Percentiles rank a stretch among this genome's conserved stretches.
Evolutionary conservation across 306 rosid genomes (phyloP).

Genomic region (Lathyrus aphaca): DNA sequence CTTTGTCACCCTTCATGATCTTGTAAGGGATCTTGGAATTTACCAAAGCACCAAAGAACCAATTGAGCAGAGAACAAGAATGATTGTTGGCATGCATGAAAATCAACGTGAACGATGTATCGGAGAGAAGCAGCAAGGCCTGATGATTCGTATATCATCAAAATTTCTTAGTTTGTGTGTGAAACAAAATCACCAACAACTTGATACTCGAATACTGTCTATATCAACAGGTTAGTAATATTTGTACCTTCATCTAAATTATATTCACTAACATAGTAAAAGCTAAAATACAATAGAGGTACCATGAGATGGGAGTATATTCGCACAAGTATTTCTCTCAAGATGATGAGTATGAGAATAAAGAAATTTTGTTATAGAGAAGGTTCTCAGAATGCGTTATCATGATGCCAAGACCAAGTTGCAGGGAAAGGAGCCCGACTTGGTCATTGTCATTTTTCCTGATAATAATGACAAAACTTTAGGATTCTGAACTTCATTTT

Average conservation of each 20-base stretch:
- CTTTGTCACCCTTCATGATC: slow-evolving; percentile 54
- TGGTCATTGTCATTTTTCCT: no score
- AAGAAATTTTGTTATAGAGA: no score
- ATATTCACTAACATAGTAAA: not conserved
- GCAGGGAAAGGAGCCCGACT: no score
- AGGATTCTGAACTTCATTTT: no score
- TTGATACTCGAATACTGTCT: slow-evolving; percentile 49
- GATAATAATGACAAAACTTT: no score
- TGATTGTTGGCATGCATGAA: slow-evolving; percentile 43
- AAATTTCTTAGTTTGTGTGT: slow-evolving; percentile 38
- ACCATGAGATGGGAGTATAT: no score
- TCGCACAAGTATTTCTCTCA: no score
- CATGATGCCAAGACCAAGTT: no score
- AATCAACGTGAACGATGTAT: slow-evolving; percentile 39
- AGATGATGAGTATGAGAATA: no score
- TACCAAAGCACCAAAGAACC: slow-evolving; percentile 41
- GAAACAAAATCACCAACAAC: slow-evolving; percentile 32
- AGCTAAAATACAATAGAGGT: no score
- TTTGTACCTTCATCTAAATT: not conserved
- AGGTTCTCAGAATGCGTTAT: no score
- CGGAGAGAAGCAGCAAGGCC: slow-evolving; percentile 28
- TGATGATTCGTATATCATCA: slow-evolving; percentile 39
- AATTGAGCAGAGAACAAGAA: slow-evolving; percentile 48
- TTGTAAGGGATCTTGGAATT: slow-evolving; percentile 69
- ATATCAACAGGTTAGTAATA: slow-evolving; percentile 62